Evolutionary conservation across 306 rosid genomes (phyloP).

Genomic region (Cucumis sativus): Cucumber_9930_V3 NC_026655.2:29772501-29773000

Average conservation of each 20-base stretch:
- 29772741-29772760: conserved; percentile 21
- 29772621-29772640: not conserved
- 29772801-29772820: conserved; percentile 44
- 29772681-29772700: not conserved
- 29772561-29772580: not conserved
- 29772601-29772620: not conserved
- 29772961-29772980: conserved; percentile 52
- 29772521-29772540: not conserved
- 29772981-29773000: conserved; percentile 61
- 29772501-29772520: not conserved
- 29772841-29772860: conserved; percentile 12
- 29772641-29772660: not conserved
- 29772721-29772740: not conserved
- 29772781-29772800: conserved; percentile 62
- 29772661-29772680: not conserved
- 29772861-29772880: conserved; percentile 25
- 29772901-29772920: conserved; percentile 73
- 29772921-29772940: conserved; percentile 82
- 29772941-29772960: conserved; percentile 67
- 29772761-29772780: conserved; percentile 57
- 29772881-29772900: conserved; percentile 38
- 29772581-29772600: not conserved
- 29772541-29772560: not conserved
- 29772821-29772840: conserved; percentile 15
- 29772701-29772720: not conserved